phyloP scores from a whole-genome alignment of 805 yeast species.

The Kuraishia piskuri region DNA sequence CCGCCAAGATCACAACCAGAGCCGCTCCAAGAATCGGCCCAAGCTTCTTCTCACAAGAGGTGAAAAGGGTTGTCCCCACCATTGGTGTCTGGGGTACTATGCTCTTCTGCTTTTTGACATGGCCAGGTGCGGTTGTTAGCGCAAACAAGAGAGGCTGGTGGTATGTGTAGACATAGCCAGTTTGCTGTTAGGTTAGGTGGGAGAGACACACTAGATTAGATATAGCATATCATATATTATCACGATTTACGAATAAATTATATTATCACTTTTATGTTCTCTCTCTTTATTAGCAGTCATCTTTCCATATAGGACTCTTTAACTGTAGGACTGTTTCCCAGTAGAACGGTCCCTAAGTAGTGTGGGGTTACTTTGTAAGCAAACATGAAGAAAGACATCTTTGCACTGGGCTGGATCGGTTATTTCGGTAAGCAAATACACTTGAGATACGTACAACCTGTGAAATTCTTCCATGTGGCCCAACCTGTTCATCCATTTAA shows the following conservation, averaged over 20 bases:
- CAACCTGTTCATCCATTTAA: no score
- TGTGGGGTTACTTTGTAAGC: no score
- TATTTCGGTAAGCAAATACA: no score
- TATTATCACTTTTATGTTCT: neutral
- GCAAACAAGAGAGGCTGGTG: slow-evolving; percentile 19
- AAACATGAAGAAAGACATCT: no score
- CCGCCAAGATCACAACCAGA: slow-evolving; percentile 10
- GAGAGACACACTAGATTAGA: neutral
- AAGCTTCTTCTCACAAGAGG: slow-evolving; percentile 16
- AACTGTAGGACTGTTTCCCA: no score
- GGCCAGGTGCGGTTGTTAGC: slow-evolving; percentile 18
- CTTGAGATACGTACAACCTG: no score
- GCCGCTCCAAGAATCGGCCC: slow-evolving; percentile 22
- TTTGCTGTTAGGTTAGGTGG: no score
- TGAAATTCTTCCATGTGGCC: neutral
- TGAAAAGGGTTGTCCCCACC: slow-evolving; percentile 17
- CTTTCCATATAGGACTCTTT: no score
- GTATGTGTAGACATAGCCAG: slow-evolving; percentile 16
- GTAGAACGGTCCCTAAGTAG: no score
- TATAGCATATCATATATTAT: neutral
- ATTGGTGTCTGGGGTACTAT: slow-evolving; percentile 19
- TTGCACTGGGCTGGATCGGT: no score
- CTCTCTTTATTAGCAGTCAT: no score
- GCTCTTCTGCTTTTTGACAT: slow-evolving; percentile 16
- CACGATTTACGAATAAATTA: neutral